These are phyloP conservation scores for Aspergillus cejpii DNA, from an alignment of 2,329 filamentous ascomycete genomes.

Conservation along the genomic window DNA sequence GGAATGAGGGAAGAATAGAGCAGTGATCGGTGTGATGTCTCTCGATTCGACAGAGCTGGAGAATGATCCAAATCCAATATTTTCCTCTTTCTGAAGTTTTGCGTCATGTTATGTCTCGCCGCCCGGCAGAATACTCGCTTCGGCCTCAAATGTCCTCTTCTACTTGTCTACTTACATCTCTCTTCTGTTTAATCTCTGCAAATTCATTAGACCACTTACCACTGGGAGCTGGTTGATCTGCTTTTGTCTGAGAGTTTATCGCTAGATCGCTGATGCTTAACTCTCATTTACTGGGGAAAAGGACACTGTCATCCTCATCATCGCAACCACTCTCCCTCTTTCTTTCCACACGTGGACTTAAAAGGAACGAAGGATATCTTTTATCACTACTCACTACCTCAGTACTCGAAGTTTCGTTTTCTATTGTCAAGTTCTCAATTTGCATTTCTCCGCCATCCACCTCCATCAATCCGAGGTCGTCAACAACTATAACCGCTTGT, in stretches of 20 bases:
- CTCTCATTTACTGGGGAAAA: constrained; percentile 1
- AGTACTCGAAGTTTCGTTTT: too few relatives aligned
- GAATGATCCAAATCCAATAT: neutral
- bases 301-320: constrained; percentile 13
- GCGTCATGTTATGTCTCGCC: constrained; percentile 11
- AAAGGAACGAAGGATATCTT: neutral
- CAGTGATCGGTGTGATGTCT: neutral
- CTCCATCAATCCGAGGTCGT: too few relatives aligned
- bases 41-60: neutral
- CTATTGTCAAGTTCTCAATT: too few relatives aligned
- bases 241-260: neutral
- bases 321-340: too few relatives aligned
- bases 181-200: neutral
- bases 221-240: neutral
- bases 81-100: constrained; percentile 2
- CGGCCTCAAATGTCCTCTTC: neutral
- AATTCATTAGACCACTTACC: neutral
- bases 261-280: neutral
- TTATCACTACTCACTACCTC: neutral
- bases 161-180: too few relatives aligned
- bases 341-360: neutral
- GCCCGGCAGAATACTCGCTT: constrained; percentile 18
- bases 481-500: too few relatives aligned
- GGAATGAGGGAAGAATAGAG: constrained; percentile 7
- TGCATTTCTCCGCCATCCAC: too few relatives aligned